A percentile compares a stretch with the other conserved stretches of the same genome.
These are phyloP conservation scores for Lecanicillium sp. DNA, from an alignment of 2,329 filamentous ascomycete genomes.

Conservation along the genomic window DNA sequence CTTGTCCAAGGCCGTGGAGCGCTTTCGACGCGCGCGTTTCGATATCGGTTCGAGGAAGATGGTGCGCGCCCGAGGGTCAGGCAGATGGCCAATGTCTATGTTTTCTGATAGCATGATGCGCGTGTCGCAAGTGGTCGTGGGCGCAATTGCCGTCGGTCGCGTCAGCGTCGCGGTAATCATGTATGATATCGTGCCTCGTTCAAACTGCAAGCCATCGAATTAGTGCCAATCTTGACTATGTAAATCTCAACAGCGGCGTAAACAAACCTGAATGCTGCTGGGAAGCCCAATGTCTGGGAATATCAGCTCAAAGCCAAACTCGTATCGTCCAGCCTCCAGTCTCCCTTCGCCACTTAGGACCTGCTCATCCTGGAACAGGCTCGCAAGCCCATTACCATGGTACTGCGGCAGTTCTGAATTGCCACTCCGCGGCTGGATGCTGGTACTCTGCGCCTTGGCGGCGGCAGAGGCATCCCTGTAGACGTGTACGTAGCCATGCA, in stretches of 20 bases:
- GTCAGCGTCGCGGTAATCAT: constrained; percentile 85
- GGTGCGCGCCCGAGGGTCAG: constrained; percentile 67
- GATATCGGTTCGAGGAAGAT: constrained; percentile 85
- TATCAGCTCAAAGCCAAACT: constrained; percentile 69
- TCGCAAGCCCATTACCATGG: constrained; percentile 70
- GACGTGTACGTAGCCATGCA: constrained; percentile 74
- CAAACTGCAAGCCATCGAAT: constrained; percentile 67
- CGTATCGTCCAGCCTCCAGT: constrained; percentile 65
- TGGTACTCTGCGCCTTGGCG: constrained; percentile 39
- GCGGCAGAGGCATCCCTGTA: constrained; percentile 61
- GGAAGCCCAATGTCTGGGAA: constrained; percentile 64
- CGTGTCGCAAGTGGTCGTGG: constrained; percentile 71
- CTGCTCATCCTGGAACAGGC: constrained; percentile 75
- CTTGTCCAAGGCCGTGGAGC: constrained; percentile 37
- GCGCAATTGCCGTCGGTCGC: constrained; percentile 75
- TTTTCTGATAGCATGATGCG: constrained; percentile 74
- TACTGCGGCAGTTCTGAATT: constrained; percentile 42
- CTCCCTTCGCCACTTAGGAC: constrained; percentile 72
- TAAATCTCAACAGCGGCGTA: neutral
- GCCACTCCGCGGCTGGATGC: constrained; percentile 31
- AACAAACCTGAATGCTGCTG: constrained; percentile 89
- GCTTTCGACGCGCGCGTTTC: constrained; percentile 58
- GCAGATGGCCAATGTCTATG: constrained; percentile 74
- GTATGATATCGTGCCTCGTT: constrained; percentile 88
- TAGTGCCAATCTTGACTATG: neutral